Evolutionary conservation across 2,329 filamentous ascomycete species (phyloP).

Genomic region (Colletotrichum cuscutae): DNA sequence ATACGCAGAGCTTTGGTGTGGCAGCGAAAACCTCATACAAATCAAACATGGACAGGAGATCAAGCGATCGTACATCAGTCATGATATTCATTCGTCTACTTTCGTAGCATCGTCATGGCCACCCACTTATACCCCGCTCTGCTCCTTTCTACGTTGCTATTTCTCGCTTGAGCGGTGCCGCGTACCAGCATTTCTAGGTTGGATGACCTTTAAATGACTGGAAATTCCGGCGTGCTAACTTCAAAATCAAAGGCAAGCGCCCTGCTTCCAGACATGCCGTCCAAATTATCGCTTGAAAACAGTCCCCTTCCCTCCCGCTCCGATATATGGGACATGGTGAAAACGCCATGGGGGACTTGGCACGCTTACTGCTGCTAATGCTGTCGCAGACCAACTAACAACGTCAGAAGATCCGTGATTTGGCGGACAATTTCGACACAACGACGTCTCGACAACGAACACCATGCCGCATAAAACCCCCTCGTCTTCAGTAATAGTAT

Average conservation of each 20-base stretch:
- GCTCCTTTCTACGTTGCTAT: constrained; percentile 31
- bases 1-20: not conserved
- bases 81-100: constrained; percentile 34
- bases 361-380: constrained; percentile 25
- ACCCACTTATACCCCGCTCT: constrained; percentile 17
- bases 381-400: constrained; percentile 26
- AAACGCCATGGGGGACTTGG: constrained; percentile 7
- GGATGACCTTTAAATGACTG: not conserved
- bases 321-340: constrained; percentile 10
- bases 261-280: not conserved
- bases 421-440: constrained; percentile 8
- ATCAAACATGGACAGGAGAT: not conserved
- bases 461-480: not conserved
- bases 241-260: not conserved
- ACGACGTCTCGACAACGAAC: not conserved
- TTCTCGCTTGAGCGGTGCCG: not conserved
- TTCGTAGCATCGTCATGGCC: constrained; percentile 30
- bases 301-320: not conserved
- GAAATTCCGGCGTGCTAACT: constrained; percentile 1
- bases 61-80: constrained; percentile 31
- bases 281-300: not conserved
- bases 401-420: constrained; percentile 19
- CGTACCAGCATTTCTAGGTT: not conserved
- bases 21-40: not conserved
- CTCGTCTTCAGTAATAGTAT: not conserved